Evolutionary conservation across 176 grass and related monocot genomes (phyloP).

Genomic region (Microstegium vimineum): DNA sequence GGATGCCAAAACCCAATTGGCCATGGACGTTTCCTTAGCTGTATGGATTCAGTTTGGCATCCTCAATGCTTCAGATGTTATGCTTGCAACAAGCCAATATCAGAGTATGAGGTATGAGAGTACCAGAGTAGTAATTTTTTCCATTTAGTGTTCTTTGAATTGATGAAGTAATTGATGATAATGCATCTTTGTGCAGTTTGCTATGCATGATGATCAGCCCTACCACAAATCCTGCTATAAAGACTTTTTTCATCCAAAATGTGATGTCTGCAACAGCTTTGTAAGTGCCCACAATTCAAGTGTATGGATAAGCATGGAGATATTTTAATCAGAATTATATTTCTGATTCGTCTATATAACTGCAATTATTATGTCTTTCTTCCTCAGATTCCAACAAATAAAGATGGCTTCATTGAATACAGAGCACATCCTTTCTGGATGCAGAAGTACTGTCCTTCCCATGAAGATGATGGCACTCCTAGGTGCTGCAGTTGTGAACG

Average conservation of each 20-base stretch:
- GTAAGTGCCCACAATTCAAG: conserved; percentile 41
- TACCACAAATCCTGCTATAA: conserved; percentile 83
- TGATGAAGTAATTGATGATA: conserved; percentile 13
- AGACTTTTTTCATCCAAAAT: conserved; percentile 87
- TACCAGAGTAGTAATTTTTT: neutral
- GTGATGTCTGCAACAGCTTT: conserved; percentile 81
- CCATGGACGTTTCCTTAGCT: conserved; percentile 68
- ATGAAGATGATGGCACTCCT: conserved; percentile 84
- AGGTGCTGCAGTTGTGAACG: conserved; percentile 96
- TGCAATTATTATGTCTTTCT: conserved; percentile 9
- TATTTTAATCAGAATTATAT: conserved; percentile 12
- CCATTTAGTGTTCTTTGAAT: neutral
- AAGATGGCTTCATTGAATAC: conserved; percentile 71
- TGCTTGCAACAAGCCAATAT: conserved; percentile 84
- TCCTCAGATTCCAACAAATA: conserved; percentile 79
- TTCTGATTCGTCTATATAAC: neutral
- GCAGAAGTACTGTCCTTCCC: conserved; percentile 89
- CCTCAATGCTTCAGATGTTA: conserved; percentile 87
- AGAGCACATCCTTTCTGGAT: conserved; percentile 93
- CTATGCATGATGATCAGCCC: conserved; percentile 69
- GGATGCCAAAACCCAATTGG: conserved; percentile 72
- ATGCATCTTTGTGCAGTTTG: conserved; percentile 54
- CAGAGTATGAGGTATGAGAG: conserved; percentile 74
- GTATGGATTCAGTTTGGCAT: conserved; percentile 84
- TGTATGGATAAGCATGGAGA: neutral